Percentiles rank a stretch among this genome's conserved stretches.
Conservation (phyloP, 495 filamentous ascomycete genomes). For the Hypoxylon perforatum region DNA sequence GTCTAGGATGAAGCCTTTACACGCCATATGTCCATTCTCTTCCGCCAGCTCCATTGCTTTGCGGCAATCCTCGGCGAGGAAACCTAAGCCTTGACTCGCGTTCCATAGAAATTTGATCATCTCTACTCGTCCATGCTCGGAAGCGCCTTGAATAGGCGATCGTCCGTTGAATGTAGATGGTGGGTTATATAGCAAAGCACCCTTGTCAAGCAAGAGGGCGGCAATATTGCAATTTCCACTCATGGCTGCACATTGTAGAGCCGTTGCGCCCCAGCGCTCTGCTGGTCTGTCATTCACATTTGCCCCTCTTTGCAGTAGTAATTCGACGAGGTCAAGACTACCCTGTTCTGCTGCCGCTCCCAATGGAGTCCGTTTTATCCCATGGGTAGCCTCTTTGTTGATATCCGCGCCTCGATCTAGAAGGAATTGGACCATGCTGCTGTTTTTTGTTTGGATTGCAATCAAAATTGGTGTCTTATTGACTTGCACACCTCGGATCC, state of each 20-base stretch:
- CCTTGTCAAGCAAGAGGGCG: constrained; percentile 32
- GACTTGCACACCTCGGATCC: background rate
- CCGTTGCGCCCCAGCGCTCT: constrained; percentile 26
- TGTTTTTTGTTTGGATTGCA: constrained; percentile 22
- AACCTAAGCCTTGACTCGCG: constrained; percentile 11
- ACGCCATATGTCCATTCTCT: constrained; percentile 18
- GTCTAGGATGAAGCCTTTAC: constrained; percentile 21
- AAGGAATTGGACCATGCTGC: constrained; percentile 43
- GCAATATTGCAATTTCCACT: constrained; percentile 40
- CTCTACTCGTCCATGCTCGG: constrained; percentile 58
- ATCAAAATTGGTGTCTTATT: constrained; percentile 24
- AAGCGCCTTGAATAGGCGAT: constrained; percentile 57
- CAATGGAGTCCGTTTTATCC: constrained; percentile 38
- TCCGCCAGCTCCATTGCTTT: constrained; percentile 31
- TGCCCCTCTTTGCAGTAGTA: constrained; percentile 26
- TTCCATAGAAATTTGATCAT: constrained; percentile 58
- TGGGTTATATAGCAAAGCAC: constrained; percentile 27
- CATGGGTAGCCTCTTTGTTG: constrained; percentile 29
- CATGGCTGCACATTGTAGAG: constrained; percentile 38
- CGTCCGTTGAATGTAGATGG: constrained; percentile 43
- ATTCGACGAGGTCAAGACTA: constrained; percentile 33
- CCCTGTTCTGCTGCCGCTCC: constrained; percentile 45
- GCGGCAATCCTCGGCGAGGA: constrained; percentile 25
- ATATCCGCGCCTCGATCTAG: constrained; percentile 46
- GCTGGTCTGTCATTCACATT: constrained; percentile 37